Evolutionary conservation across 2,329 filamentous ascomycete genomes (phyloP).

Genomic region (Boeremia exigua): DNA sequence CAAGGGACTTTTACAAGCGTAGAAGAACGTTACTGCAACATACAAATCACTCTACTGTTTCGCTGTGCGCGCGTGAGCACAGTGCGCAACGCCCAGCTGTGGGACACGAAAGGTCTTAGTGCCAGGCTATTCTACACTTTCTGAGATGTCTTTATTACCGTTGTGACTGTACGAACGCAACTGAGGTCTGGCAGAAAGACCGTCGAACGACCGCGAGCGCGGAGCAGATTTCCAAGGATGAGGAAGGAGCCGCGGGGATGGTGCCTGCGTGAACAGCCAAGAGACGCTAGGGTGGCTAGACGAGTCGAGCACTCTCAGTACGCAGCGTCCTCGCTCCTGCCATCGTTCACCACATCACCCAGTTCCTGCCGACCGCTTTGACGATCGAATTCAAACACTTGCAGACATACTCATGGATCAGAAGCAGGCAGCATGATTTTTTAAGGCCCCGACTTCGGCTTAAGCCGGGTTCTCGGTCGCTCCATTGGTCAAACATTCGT

Average conservation of each 20-base stretch:
- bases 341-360: not conserved
- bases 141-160: not conserved
- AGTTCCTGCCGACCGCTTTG: not conserved
- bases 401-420: not conserved
- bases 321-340: not conserved
- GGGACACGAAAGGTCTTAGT: too few species aligned
- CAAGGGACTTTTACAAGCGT: too few species aligned
- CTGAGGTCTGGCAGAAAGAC: not conserved
- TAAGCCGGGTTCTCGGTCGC: not conserved
- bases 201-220: not conserved
- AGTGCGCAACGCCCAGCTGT: too few species aligned
- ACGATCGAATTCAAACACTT: not conserved
- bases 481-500: not conserved
- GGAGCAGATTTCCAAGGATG: not conserved
- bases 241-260: not conserved
- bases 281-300: not conserved
- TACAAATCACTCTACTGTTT: too few species aligned
- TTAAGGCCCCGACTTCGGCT: not conserved
- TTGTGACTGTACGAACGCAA: not conserved
- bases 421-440: not conserved
- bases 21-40: too few species aligned
- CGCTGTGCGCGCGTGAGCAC: too few species aligned
- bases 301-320: constrained; percentile 2
- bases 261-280: not conserved
- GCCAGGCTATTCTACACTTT: too few species aligned